Base-by-base conservation (phyloP, 2,329 filamentous ascomycete genomes). In the Malbranchea cinnamomea region DNA sequence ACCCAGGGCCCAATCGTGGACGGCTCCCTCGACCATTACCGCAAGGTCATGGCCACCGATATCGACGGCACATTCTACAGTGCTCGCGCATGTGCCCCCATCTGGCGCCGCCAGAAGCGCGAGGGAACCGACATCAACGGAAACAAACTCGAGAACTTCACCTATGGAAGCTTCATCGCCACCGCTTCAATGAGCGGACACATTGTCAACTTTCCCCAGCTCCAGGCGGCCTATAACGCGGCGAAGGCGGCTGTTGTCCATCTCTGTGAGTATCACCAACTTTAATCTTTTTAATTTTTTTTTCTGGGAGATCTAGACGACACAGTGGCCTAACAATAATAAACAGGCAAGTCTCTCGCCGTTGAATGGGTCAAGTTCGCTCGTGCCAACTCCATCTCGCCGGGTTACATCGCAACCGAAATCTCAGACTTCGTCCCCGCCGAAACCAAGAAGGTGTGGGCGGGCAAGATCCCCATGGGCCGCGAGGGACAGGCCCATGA, bases 171-270 rank as follows among this genome's bases (percentile, higher is more conserved):
- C 49, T 82, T 87, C 52, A 72, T 87, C 41, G 75, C 75, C 15
- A 87, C 81, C 5, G 75, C 80, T 1, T 78, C 72, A 34, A 85
- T 87, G 69, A 78, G 71, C 41, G 80, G 74, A 3, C 78, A 78
- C 48, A 76, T 85, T 43, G 77, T 74, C 49, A 85, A 84, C 49
- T 66, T 81, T 34, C 80, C 79, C 4, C 78, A 84, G 57, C 49
- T 74, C 41, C 79, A 85, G 57, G 64, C 74, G 4, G 70, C 74
- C 6, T 83, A 83, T 50, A 83, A 82, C 48, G 72, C 71, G 11
- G 72, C 73, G 39, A 83, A 82, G 56, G 71, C 75, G 1, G 78
- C 66, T 17, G 51, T 64, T 9, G 56, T 62, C 21, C 63, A 66
- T 32, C 49, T 65, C 15, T 58, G 58, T 57, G 50, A 31, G 54